These are phyloP conservation scores for Aspergillus indologenus DNA, from an alignment of 495 filamentous ascomycete species.

Conservation along the genomic window DNA sequence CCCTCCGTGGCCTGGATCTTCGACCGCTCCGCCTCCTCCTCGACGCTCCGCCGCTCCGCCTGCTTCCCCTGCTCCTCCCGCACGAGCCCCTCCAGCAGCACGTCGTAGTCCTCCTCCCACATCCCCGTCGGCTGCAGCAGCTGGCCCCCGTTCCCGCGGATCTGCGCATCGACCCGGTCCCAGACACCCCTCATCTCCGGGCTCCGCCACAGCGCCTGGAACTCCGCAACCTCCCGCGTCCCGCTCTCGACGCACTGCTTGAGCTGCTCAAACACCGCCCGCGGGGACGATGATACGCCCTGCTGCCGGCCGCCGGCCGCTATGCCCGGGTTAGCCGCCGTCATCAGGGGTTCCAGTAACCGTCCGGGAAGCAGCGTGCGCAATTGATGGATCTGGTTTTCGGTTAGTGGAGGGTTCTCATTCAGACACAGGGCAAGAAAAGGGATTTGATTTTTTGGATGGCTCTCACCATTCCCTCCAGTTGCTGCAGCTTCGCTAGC, in stretches of 20 bases:
- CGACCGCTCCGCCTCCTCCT: constrained; percentile 29
- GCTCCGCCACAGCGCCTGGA: constrained; percentile 37
- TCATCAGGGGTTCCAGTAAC: constrained; percentile 34
- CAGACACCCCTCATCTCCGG: constrained; percentile 38
- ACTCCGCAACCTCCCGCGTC: constrained; percentile 29
- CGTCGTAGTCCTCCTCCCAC: constrained; percentile 44
- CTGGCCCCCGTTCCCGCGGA: constrained; percentile 36
- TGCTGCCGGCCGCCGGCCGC: constrained; percentile 13
- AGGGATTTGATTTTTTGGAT: not conserved
- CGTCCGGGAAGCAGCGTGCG: constrained; percentile 41
- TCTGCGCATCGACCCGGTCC: constrained; percentile 31
- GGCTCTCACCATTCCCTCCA: constrained; percentile 39
- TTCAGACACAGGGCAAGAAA: not conserved
- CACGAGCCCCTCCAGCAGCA: constrained; percentile 31
- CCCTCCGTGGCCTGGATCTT: constrained; percentile 30
- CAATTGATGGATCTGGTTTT: constrained; percentile 39
- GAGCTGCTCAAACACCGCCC: constrained; percentile 25
- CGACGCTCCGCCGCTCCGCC: constrained; percentile 22
- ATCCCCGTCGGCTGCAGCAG: constrained; percentile 37
- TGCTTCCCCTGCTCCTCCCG: constrained; percentile 27
- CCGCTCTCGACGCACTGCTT: constrained; percentile 26
- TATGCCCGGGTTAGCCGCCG: constrained; percentile 29
- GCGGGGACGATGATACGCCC: constrained; percentile 30
- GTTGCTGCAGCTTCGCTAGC: constrained; percentile 42
- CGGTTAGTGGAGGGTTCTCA: not conserved